Evolutionary conservation across 2,329 filamentous ascomycete genomes (phyloP).

Genomic region (Elsinoe australis): DNA sequence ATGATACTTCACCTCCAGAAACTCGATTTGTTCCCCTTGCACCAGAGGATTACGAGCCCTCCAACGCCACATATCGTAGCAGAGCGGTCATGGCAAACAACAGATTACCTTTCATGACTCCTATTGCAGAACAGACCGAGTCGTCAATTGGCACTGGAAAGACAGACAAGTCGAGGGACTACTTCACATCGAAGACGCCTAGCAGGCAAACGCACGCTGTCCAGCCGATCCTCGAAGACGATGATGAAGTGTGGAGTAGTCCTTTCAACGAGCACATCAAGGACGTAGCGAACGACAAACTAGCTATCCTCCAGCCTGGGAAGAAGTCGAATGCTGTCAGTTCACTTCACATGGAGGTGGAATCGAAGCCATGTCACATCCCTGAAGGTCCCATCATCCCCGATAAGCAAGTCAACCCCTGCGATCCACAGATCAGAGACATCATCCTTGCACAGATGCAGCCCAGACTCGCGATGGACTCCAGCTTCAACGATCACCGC

Average conservation of each 20-base stretch:
- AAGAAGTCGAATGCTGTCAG: conserved; percentile 23
- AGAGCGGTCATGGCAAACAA: conserved; percentile 75
- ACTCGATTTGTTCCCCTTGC: conserved; percentile 69
- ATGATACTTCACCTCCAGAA: conserved; percentile 35
- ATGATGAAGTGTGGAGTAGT: conserved; percentile 53
- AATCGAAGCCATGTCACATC: conserved; percentile 38
- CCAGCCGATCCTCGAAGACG: conserved; percentile 32
- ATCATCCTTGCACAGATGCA: conserved; percentile 68
- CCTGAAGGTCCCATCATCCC: conserved; percentile 65
- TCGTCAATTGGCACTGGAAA: conserved; percentile 66
- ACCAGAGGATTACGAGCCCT: conserved; percentile 76
- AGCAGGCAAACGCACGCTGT: conserved; percentile 48
- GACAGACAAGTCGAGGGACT: conserved; percentile 49
- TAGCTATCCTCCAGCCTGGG: conserved; percentile 43
- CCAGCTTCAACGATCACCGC: conserved; percentile 71
- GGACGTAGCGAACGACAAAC: conserved; percentile 36
- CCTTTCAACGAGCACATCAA: conserved; percentile 62
- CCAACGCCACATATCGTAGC: conserved; percentile 69
- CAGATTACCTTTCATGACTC: conserved; percentile 94
- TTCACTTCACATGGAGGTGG: conserved; percentile 28
- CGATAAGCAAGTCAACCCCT: conserved; percentile 80
- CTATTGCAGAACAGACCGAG: conserved; percentile 93
- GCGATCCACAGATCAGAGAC: conserved; percentile 65
- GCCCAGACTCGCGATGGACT: conserved; percentile 64
- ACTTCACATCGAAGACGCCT: conserved; percentile 66